Percentiles rank a stretch among this genome's conserved stretches.
These are phyloP conservation scores for Wickerhamiella spandovensis DNA, from an alignment of 805 yeast species.

Conservation along the genomic window DNA sequence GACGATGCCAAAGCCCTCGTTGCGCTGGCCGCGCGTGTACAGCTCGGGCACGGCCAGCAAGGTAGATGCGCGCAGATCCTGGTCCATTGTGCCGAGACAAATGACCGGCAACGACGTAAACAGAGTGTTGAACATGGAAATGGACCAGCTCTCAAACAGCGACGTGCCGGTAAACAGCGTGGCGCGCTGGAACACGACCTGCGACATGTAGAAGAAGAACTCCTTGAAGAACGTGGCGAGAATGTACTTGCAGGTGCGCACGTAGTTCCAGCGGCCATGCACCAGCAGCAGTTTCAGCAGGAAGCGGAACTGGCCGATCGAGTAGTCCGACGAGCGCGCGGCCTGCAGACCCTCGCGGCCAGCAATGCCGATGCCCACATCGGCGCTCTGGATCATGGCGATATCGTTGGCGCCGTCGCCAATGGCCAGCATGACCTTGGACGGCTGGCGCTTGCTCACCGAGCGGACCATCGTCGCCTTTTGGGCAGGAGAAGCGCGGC, in stretches of 20 bases:
- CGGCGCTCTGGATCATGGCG: constrained; percentile 98
- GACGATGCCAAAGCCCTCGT: constrained; percentile 56
- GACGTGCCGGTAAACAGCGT: constrained; percentile 89
- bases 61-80: constrained; percentile 79
- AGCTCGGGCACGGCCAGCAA: constrained; percentile 84
- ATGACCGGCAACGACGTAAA: constrained; percentile 88
- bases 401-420: constrained; percentile 99
- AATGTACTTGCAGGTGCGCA: constrained; percentile 82
- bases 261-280: constrained; percentile 91
- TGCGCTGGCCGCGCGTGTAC: constrained; percentile 62
- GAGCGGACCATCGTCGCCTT: constrained; percentile 78
- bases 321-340: constrained; percentile 85
- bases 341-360: constrained; percentile 97
- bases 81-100: constrained; percentile 90
- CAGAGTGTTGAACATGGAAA: constrained; percentile 92
- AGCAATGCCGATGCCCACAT: constrained; percentile 93
- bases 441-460: constrained; percentile 56
- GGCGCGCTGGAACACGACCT: constrained; percentile 72
- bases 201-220: constrained; percentile 75
- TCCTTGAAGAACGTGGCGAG: constrained; percentile 93
- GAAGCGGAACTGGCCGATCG: constrained; percentile 88
- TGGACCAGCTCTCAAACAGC: constrained; percentile 87
- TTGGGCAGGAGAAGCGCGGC: constrained; percentile 95
- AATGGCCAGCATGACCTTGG: constrained; percentile 78
- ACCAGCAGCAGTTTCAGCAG: constrained; percentile 72